Percentiles rank a stretch among this genome's conserved stretches.
phyloP scores from a whole-genome alignment of 1,139 yeast species.

The Debaryomycetaceae sp. region DNA sequence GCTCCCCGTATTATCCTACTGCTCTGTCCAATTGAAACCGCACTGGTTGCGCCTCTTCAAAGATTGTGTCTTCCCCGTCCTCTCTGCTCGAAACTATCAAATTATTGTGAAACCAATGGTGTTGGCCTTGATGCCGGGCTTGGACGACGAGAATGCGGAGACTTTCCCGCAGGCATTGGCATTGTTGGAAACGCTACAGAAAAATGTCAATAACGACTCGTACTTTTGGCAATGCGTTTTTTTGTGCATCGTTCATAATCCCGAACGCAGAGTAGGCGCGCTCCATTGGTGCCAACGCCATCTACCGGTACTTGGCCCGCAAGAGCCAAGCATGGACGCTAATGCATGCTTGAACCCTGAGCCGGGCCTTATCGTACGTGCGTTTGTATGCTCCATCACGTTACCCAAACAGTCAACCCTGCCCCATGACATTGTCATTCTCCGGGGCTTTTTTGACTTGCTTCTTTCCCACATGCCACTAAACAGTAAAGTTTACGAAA shows the following conservation, averaged over 20 bases:
- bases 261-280: conserved; percentile 77
- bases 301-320: conserved; percentile 41
- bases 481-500: conserved; percentile 44
- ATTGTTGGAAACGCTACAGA: conserved; percentile 50
- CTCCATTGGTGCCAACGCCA: conserved; percentile 61
- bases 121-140: conserved; percentile 69
- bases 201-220: conserved; percentile 51
- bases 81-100: conserved; percentile 39
- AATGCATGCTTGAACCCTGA: conserved; percentile 58
- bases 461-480: conserved; percentile 59
- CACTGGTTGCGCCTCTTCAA: conserved; percentile 53
- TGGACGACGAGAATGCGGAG: conserved; percentile 88
- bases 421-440: conserved; percentile 53
- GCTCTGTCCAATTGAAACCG: conserved; percentile 82
- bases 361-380: conserved; percentile 66
- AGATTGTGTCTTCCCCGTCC: conserved; percentile 36
- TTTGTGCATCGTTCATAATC: conserved; percentile 61
- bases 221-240: conserved; percentile 84
- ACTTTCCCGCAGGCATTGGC: conserved; percentile 51
- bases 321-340: conserved; percentile 41
- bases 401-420: conserved; percentile 35
- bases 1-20: conserved; percentile 74
- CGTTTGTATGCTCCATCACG: conserved; percentile 47
- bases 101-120: conserved; percentile 58
- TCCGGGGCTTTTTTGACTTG: conserved; percentile 83